A percentile compares a stretch with the other conserved stretches of the same genome.
These are phyloP conservation scores for Paraphysoderma sedebokerense DNA, from an alignment of 371 early-diverging fungal species.

Conservation along the genomic window DNA sequence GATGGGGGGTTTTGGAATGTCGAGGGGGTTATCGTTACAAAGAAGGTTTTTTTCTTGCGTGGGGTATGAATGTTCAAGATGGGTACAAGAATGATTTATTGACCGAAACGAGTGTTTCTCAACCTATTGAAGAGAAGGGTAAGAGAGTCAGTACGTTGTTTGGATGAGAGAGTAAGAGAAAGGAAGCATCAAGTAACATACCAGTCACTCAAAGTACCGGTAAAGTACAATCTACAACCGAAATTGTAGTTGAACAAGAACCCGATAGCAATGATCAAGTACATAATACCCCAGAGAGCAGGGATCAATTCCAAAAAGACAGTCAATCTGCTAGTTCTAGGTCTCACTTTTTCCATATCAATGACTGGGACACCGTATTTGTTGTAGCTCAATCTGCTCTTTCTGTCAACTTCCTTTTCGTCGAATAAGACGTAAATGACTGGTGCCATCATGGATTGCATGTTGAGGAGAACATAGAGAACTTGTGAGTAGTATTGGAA, in stretches of 20 bases:
- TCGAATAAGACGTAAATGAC: background rate
- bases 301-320: background rate
- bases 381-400: background rate
- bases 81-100: too few relatives aligned
- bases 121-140: too few relatives aligned
- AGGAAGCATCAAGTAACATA: too few relatives aligned
- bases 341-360: background rate
- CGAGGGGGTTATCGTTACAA: too few relatives aligned
- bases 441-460: conserved; percentile 1
- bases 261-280: background rate
- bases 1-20: too few relatives aligned
- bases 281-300: conserved; percentile 1
- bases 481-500: conserved; percentile 1
- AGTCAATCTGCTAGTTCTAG: background rate
- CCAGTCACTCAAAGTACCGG: background rate
- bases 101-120: too few relatives aligned
- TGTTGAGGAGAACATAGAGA: conserved; percentile 1
- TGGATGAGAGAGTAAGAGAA: too few relatives aligned
- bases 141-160: too few relatives aligned
- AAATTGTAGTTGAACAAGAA: background rate
- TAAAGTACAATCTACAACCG: background rate
- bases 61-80: too few relatives aligned
- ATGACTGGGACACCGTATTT: background rate
- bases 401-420: background rate
- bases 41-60: too few relatives aligned